Conservation (phyloP, 2,329 filamentous ascomycete species). For the Colletotrichum liaoningense region DNA sequence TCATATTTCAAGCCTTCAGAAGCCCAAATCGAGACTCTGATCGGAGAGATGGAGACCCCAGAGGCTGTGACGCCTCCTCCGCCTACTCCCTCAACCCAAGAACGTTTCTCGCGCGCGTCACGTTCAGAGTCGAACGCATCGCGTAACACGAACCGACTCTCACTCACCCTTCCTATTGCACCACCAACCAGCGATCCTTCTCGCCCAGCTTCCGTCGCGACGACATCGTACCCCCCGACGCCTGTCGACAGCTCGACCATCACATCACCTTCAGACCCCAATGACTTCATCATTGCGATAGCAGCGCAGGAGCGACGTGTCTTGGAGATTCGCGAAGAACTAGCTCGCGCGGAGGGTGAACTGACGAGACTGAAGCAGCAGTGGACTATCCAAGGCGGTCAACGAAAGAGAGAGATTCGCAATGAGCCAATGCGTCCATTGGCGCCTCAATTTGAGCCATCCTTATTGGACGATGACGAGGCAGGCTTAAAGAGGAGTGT, state of each 20-base stretch:
- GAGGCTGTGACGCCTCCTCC: constrained; percentile 47
- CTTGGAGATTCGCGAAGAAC: constrained; percentile 89
- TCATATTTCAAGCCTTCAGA: constrained; percentile 23
- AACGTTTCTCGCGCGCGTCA: constrained; percentile 56
- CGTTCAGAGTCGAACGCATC: constrained; percentile 66
- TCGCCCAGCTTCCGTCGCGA: constrained; percentile 61
- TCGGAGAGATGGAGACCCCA: constrained; percentile 27
- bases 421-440: constrained; percentile 63
- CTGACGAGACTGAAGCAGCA: constrained; percentile 83
- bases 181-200: constrained; percentile 63
- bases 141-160: constrained; percentile 68
- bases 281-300: constrained; percentile 86
- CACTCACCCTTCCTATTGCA: constrained; percentile 71
- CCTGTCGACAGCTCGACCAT: constrained; percentile 58
- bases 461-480: constrained; percentile 52
- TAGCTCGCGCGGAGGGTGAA: constrained; percentile 84
- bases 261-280: constrained; percentile 64
- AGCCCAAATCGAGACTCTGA: constrained; percentile 20
- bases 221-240: constrained; percentile 61
- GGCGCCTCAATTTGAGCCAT: constrained; percentile 37
- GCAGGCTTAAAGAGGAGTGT: constrained; percentile 51
- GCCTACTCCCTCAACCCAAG: constrained; percentile 51
- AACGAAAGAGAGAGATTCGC: constrained; percentile 77
- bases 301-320: constrained; percentile 93
- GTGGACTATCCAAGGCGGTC: constrained; percentile 82